phyloP scores from a whole-genome alignment of 2,329 filamentous ascomycete genomes.

The Penicillium glabrum region DNA sequence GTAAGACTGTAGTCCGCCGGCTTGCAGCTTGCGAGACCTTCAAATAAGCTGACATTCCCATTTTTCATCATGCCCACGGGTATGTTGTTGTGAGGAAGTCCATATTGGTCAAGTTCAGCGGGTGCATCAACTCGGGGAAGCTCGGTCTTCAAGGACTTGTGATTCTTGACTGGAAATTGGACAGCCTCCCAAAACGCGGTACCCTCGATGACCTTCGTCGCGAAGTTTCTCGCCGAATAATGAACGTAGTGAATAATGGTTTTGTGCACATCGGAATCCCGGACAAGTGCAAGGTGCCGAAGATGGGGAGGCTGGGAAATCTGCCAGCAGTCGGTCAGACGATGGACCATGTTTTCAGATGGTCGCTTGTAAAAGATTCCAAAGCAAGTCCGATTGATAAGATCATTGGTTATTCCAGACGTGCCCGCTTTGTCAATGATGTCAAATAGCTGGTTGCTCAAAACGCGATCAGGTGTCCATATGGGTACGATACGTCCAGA shows the following conservation, averaged over 20 bases:
- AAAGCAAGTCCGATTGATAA: constrained; percentile 43
- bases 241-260: constrained; percentile 56
- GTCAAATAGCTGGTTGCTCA: constrained; percentile 55
- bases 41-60: constrained; percentile 45
- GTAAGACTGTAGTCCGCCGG: constrained; percentile 36
- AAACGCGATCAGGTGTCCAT: constrained; percentile 56
- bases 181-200: constrained; percentile 57
- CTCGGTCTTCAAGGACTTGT: constrained; percentile 28
- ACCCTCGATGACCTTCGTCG: constrained; percentile 52
- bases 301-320: constrained; percentile 59
- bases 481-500: constrained; percentile 45
- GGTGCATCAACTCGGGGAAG: constrained; percentile 33
- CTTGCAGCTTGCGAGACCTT: constrained; percentile 35
- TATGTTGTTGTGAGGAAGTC: constrained; percentile 41
- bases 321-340: constrained; percentile 58
- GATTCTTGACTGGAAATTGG: constrained; percentile 33
- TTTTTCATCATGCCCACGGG: constrained; percentile 39
- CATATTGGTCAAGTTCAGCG: constrained; percentile 47
- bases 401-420: constrained; percentile 51
- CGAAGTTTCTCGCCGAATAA: constrained; percentile 54
- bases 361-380: constrained; percentile 57
- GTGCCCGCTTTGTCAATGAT: constrained; percentile 48
- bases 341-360: constrained; percentile 53
- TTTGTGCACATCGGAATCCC: constrained; percentile 52
- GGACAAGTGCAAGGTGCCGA: constrained; percentile 56